Base-by-base conservation (phyloP, 2,329 filamentous ascomycete species). In the Neobulgaria alba region DNA sequence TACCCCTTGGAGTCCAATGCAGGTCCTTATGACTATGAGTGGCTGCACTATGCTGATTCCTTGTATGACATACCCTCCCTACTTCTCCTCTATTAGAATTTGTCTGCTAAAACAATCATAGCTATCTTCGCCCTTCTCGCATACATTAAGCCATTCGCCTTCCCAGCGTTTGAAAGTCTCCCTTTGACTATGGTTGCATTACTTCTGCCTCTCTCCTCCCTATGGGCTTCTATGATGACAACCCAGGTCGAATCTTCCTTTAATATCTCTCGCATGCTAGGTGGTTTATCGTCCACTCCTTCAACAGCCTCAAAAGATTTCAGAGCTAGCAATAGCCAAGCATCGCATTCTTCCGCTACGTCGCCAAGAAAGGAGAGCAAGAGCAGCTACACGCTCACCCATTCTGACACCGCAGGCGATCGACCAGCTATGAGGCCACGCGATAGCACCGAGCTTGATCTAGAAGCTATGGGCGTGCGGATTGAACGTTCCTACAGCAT, bases 21-120 rank as follows among this genome's bases (percentile, higher is more conserved):
- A 79, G 51, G 71, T 79, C 42, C 73, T 83, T 46, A 79, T 79
- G 57, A 71, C 82, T 52, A 80, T 82, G 71, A 74, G 76, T 35
- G 77, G 73, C 46, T 78, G 82, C 60, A 82, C 78, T 1, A 68
- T 84, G 67, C 55, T 78, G 23, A 65, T 82, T 46, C 79, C 79
- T 56, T 71, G 78, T 79, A 64, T 61, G 67, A 47, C n/a, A 16
- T 33, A 7, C 38, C 3, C 16, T 15, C 15, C 32, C 14, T 17
- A 2, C n/a, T 29, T 19, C n/a, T 33, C 16, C 38, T n/a, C n/a
- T n/a, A n/a, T n/a, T n/a, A n/a, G n/a, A n/a, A n/a, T n/a, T n/a
- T n/a, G n/a, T n/a, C n/a, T n/a, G n/a, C n/a, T n/a, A n/a, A n/a
- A n/a, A n/a, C n/a, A n/a, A n/a, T n/a, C n/a, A 35, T 45, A 82